These are phyloP conservation scores for Stagonosporopsis rhizophila DNA, from an alignment of 2,329 filamentous ascomycete genomes.

Conservation along the genomic window DNA sequence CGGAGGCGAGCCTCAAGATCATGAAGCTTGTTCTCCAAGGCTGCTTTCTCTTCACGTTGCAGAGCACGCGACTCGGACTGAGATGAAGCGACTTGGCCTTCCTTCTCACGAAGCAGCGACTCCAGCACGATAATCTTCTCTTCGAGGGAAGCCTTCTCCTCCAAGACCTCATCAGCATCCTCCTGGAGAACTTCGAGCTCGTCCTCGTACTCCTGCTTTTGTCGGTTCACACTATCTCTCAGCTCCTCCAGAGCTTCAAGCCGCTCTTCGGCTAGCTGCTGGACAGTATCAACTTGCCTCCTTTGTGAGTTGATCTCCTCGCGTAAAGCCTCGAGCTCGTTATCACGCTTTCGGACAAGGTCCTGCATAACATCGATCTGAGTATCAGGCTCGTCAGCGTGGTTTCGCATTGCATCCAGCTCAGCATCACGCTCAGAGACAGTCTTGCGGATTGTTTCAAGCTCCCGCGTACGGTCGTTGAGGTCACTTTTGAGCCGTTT, in stretches of 20 bases:
- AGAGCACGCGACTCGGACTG: constrained; percentile 58
- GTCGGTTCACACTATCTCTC: constrained; percentile 54
- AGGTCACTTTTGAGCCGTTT: constrained; percentile 39
- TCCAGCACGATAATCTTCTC: constrained; percentile 58
- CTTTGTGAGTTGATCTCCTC: constrained; percentile 49
- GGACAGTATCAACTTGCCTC: constrained; percentile 41
- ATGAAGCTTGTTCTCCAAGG: constrained; percentile 59
- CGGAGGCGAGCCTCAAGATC: constrained; percentile 36
- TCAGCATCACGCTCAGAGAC: constrained; percentile 48
- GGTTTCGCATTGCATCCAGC: constrained; percentile 44
- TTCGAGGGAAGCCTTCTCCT: constrained; percentile 65
- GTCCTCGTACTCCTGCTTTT: constrained; percentile 62
- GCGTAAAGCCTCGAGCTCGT: constrained; percentile 63
- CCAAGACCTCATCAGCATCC: constrained; percentile 51
- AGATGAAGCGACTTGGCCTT: constrained; percentile 26
- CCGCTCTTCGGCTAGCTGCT: constrained; percentile 46
- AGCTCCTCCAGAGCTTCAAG: constrained; percentile 60
- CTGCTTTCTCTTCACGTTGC: constrained; percentile 60
- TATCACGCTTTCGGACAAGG: constrained; percentile 53
- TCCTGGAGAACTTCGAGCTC: constrained; percentile 59
- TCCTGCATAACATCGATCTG: constrained; percentile 52
- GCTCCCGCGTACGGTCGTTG: constrained; percentile 42
- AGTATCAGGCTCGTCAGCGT: constrained; percentile 48
- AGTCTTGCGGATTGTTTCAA: constrained; percentile 45
- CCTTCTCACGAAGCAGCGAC: constrained; percentile 49